These are phyloP conservation scores for Chalciporus sphaerocephalus DNA, from an alignment of 768 basidiomycete species.

Conservation along the genomic window DNA sequence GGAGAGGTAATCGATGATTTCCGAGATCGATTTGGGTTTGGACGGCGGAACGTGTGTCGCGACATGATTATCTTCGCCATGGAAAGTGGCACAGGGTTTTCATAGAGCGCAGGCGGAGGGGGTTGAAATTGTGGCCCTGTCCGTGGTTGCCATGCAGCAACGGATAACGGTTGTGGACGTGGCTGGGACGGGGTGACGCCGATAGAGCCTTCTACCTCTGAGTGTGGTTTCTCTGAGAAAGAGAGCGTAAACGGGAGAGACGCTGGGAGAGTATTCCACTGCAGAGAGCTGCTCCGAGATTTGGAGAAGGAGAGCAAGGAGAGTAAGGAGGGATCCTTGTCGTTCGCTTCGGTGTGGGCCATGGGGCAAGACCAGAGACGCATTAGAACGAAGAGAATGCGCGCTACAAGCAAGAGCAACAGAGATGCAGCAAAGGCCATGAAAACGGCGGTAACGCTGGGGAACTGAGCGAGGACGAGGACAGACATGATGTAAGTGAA, in stretches of 20 bases:
- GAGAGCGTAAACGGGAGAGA: slow-evolving; percentile 26
- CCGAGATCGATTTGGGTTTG: slow-evolving; percentile 27
- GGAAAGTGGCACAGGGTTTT: slow-evolving; percentile 40
- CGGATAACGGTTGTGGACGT: slow-evolving; percentile 12
- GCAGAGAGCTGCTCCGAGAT: slow-evolving; percentile 19
- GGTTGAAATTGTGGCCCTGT: slow-evolving; percentile 28
- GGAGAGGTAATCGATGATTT: slow-evolving; percentile 18
- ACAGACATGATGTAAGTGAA: slow-evolving; percentile 24
- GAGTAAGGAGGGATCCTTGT: slow-evolving; percentile 12
- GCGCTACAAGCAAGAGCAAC: slow-evolving; percentile 29
- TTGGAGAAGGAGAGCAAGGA: slow-evolving; percentile 2
- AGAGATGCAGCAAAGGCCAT: slow-evolving; percentile 29
- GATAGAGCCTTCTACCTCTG: slow-evolving; percentile 7
- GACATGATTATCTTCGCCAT: slow-evolving; percentile 55
- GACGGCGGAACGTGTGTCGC: slow-evolving; percentile 39
- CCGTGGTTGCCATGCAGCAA: slow-evolving; percentile 22
- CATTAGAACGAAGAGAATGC: slow-evolving; percentile 25
- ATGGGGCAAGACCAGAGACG: slow-evolving; percentile 27
- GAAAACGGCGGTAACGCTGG: slow-evolving; percentile 28
- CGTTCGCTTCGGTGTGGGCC: slow-evolving; percentile 5
- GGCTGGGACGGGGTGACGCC: slow-evolving; percentile 8
- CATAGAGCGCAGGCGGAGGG: slow-evolving; percentile 39
- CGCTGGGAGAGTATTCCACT: slow-evolving; percentile 26
- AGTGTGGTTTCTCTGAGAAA: slow-evolving; percentile 19
- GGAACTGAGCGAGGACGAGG: slow-evolving; percentile 29